phyloP scores from a whole-genome alignment of 139 green algal genomes.

The Tetraselmis striata region DNA sequence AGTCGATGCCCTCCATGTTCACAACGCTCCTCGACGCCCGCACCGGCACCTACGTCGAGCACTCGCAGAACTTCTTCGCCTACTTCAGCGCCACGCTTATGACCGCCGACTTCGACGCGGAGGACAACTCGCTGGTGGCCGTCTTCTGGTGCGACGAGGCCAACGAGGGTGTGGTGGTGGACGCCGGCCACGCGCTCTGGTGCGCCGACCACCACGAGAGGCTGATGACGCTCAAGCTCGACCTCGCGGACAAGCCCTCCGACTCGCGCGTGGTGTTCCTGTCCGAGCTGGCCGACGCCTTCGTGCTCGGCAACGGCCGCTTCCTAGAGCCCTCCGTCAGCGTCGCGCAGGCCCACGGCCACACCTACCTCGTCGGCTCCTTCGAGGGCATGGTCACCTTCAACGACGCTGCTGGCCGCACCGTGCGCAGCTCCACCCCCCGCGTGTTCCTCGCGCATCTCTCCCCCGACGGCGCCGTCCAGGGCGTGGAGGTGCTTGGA shows the following conservation, averaged over 20 bases:
- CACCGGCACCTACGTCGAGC: background rate
- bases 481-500: background rate
- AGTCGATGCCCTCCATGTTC: background rate
- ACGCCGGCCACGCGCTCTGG: background rate
- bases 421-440: background rate
- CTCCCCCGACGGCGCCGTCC: background rate
- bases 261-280: background rate
- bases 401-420: background rate
- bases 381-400: background rate
- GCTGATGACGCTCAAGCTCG: background rate
- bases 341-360: background rate
- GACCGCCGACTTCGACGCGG: background rate
- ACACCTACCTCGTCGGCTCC: background rate
- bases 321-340: background rate
- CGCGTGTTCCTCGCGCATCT: background rate
- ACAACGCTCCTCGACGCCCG: background rate
- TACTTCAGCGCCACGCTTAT: background rate
- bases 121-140: background rate
- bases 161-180: background rate
- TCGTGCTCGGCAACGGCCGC: background rate
- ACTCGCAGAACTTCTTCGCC: background rate
- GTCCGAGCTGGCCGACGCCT: background rate
- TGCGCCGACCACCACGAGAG: background rate
- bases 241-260: background rate
- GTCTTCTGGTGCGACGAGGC: background rate